phyloP scores from a whole-genome alignment of 768 basidiomycete species.

The Hericium erinaceus region DNA sequence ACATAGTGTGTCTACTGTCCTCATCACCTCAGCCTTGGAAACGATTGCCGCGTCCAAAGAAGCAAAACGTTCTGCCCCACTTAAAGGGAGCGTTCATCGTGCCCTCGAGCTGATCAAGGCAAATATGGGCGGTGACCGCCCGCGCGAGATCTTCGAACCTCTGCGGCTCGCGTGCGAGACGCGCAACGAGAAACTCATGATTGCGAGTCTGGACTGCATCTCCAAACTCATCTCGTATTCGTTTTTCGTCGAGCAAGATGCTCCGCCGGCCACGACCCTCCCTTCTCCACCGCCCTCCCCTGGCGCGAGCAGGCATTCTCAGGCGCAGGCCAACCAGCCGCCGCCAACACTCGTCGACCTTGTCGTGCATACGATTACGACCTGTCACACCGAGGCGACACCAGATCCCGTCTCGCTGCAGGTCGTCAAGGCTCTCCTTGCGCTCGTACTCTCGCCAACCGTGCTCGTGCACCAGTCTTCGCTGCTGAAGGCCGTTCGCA shows the following conservation, averaged over 20 bases:
- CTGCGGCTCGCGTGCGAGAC: constrained; percentile 95
- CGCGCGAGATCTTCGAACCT: constrained; percentile 92
- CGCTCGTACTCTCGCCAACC: constrained; percentile 79
- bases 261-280: constrained; percentile 29
- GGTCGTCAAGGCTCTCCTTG: constrained; percentile 90
- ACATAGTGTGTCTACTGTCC: constrained; percentile 65
- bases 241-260: constrained; percentile 75
- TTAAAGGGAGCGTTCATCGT: constrained; percentile 73
- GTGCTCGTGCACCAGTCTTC: constrained; percentile 92
- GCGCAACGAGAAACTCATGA: constrained; percentile 85
- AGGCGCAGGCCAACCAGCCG: constrained; percentile 26
- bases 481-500: constrained; percentile 89
- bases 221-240: constrained; percentile 96
- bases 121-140: constrained; percentile 64
- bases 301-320: constrained; percentile 34
- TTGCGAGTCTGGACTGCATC: constrained; percentile 94
- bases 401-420: constrained; percentile 90
- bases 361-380: constrained; percentile 89
- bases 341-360: constrained; percentile 81
- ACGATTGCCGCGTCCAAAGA: constrained; percentile 82
- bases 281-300: constrained; percentile 79
- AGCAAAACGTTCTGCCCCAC: constrained; percentile 70
- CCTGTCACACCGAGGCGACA: constrained; percentile 81
- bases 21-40: constrained; percentile 80
- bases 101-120: constrained; percentile 77